Conservation (phyloP, 2,329 filamentous ascomycete genomes). For the Colletotrichum filicis region DNA sequence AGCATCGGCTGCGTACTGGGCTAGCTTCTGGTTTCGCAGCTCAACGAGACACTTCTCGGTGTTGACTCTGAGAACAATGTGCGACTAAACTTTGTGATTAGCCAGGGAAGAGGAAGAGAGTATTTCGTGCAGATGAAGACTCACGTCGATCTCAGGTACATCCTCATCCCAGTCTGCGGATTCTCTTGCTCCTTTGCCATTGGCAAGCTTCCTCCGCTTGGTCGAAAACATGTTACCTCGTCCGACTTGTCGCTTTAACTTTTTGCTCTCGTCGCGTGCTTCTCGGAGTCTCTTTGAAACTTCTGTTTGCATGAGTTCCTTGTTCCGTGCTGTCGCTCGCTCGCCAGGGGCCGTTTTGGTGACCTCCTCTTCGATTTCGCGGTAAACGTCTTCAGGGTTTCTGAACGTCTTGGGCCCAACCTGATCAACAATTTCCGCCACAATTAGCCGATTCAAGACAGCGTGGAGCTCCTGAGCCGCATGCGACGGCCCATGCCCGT, state of each 20-base stretch:
- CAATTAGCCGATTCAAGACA: conserved; percentile 65
- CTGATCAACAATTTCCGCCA: conserved; percentile 75
- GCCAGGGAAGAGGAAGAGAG: conserved; percentile 21
- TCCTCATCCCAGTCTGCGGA: conserved; percentile 49
- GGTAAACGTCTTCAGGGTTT: conserved; percentile 69
- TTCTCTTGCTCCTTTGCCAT: conserved; percentile 54
- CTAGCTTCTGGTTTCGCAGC: conserved; percentile 82
- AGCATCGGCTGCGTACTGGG: conserved; percentile 75
- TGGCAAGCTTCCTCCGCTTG: conserved; percentile 67
- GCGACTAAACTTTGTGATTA: conserved; percentile 62
- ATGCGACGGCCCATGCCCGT: conserved; percentile 52
- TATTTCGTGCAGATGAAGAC: conserved; percentile 40
- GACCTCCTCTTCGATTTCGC: conserved; percentile 72
- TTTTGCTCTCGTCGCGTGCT: conserved; percentile 63
- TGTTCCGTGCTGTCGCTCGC: conserved; percentile 66
- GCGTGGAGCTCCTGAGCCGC: conserved; percentile 61
- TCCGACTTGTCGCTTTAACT: conserved; percentile 63
- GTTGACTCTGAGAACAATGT: conserved; percentile 82
- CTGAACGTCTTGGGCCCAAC: conserved; percentile 67
- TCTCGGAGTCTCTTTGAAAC: conserved; percentile 64
- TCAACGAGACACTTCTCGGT: conserved; percentile 86
- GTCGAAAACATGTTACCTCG: conserved; percentile 49
- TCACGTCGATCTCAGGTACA: conserved; percentile 63
- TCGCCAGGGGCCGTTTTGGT: conserved; percentile 59
- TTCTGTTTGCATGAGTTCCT: conserved; percentile 68